Conservation (phyloP, 192 early-diverging fungal genomes). For the Umbelopsis vinacea region DNA sequence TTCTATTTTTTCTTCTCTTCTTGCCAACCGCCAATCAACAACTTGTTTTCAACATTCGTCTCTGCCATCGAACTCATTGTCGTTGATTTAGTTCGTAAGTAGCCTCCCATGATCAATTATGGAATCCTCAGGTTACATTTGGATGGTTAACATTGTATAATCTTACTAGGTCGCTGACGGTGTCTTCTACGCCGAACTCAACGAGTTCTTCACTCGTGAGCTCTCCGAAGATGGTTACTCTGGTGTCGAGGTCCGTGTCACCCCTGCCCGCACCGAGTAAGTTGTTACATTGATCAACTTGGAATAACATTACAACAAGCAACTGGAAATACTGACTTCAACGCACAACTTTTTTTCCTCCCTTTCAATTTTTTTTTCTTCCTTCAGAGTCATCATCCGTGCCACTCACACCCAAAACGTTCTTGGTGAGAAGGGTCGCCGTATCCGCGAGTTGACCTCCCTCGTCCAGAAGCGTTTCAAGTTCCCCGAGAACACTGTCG, state of each 20-base stretch:
- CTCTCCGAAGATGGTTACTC: constrained; percentile 98
- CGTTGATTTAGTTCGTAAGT: constrained; percentile 32
- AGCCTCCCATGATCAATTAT: background rate
- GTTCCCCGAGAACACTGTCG: constrained; percentile 98
- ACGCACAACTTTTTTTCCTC: background rate
- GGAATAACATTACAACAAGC: background rate
- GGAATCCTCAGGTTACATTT: background rate
- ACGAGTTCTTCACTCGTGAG: constrained; percentile 98
- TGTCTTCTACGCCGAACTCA: constrained; percentile 99
- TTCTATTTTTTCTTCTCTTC: background rate
- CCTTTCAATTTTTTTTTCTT: background rate
- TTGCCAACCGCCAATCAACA: background rate
- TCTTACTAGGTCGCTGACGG: constrained; percentile 93
- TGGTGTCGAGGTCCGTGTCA: constrained; percentile 99
- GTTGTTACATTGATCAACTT: background rate
- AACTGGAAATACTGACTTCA: background rate
- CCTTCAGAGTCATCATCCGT: constrained; percentile 87
- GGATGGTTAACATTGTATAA: background rate
- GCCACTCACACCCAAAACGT: constrained; percentile 98
- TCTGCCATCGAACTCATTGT: background rate
- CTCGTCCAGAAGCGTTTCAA: constrained; percentile 99
- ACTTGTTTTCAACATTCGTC: background rate
- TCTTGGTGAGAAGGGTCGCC: constrained; percentile 97
- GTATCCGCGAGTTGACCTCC: constrained; percentile 97
- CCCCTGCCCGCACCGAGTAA: constrained; percentile 94